Evolutionary conservation across 495 filamentous ascomycete genomes (phyloP), one percentile per base, ranked within the genome.

Genomic region (Aspergillus indologenus): DNA sequence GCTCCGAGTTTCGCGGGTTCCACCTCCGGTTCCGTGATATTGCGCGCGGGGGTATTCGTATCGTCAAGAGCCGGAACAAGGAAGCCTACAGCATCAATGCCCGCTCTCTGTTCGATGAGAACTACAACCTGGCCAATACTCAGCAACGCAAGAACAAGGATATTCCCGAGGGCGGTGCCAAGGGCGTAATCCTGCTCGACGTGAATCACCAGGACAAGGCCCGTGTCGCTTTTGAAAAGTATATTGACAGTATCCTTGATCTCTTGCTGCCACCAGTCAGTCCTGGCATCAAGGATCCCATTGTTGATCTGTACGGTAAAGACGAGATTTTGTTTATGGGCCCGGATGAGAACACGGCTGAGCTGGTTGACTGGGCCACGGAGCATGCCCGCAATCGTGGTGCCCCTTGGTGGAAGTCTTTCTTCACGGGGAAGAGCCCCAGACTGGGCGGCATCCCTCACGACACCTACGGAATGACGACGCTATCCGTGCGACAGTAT

Each of bases 111-210:
- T 98, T 98, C 64, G 94, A 98, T 61, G 94, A 98, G 75, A 98
- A 98, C 75, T 98, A 98, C 74, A 93, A 92, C 59, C 85, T 98
- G 60, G 94, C 94, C 60, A 98, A 94, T 73, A 98, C 94, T 0
- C 94, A 98, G 74, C 95, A 98, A 79, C 90, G 95, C 67, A 98
- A 98, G 84, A 98, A 98, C 81, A 98, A 98, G 79, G 94, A 98
- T 67, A 98, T 98, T 45, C 94, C 94, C n/a, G 94, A 98, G 79
- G 94, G 94, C 54, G 94, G 94, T 57, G 94, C 93, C 54, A 98
- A 98, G 79, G 94, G 94, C 74, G 94, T 98, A 51, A 93, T 98
- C 56, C 86, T 98, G 29, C 84, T 98, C 26, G 93, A 98, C 74
- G 85, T 90, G 34, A 83, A 90, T 62, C 91, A 97, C 71, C 94